Evolutionary conservation across 192 early-diverging fungal genomes (phyloP).

Genomic region (Tieghemiomyces parasiticus): DNA sequence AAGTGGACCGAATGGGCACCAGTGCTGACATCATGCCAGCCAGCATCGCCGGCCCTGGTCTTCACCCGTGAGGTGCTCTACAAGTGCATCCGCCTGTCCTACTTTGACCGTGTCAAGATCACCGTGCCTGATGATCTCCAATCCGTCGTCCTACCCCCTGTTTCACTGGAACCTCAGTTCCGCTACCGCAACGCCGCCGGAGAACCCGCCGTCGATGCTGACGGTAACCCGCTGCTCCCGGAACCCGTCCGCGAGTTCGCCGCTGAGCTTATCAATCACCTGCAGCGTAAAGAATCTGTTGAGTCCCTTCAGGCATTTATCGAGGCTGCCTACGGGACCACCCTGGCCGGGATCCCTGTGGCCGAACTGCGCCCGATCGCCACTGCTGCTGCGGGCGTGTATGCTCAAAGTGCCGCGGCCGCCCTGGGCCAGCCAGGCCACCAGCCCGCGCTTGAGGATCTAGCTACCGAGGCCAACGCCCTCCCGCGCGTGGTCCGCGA

Average conservation of each 20-base stretch:
- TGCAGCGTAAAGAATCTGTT: neutral
- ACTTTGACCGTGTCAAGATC: conserved; percentile 74
- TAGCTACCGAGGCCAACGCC: neutral
- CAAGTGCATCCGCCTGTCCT: conserved; percentile 71
- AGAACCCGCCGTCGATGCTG: conserved; percentile 13
- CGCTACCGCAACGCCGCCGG: no score
- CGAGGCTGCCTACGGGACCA: neutral
- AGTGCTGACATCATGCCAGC: conserved; percentile 15
- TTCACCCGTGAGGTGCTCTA: conserved; percentile 83
- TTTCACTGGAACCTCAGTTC: conserved; percentile 55
- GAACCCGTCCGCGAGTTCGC: neutral
- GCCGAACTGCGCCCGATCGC: neutral
- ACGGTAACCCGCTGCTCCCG: neutral
- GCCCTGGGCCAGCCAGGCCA: neutral
- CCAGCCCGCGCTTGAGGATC: neutral
- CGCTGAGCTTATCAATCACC: neutral
- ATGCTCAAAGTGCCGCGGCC: neutral
- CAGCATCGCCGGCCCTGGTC: neutral
- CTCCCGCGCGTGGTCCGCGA: conserved; percentile 34
- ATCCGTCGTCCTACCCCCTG: conserved; percentile 37
- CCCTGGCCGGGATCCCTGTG: neutral
- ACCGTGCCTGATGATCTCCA: conserved; percentile 54
- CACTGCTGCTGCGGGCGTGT: neutral
- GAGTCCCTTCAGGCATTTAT: neutral
- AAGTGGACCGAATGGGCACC: conserved; percentile 69